Evolutionary conservation across 306 rosid species (phyloP).

Genomic region (Glycine latifolia): DNA sequence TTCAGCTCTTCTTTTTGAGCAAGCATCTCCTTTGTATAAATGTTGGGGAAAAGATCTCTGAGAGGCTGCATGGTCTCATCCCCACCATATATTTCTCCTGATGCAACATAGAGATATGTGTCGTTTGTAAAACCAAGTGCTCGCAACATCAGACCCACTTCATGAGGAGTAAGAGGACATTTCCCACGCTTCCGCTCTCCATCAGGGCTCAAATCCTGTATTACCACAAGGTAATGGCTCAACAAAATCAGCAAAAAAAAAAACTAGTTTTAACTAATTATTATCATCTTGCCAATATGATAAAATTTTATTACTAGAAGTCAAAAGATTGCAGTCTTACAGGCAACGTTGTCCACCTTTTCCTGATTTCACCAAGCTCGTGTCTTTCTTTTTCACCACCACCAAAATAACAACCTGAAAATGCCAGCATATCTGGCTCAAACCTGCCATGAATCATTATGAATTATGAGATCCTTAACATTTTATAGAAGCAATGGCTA

Average conservation of each 20-base stretch:
- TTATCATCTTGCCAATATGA: conserved; percentile 29
- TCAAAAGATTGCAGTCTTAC: conserved; percentile 65
- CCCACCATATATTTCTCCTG: conserved; percentile 99
- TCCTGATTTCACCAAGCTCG: conserved; percentile 94
- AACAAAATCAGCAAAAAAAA: conserved; percentile 31
- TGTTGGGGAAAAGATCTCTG: conserved; percentile 89
- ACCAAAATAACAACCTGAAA: conserved; percentile 98
- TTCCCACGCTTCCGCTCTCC: conserved; percentile 96
- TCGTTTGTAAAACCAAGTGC: conserved; percentile 96
- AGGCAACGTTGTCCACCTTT: conserved; percentile 96
- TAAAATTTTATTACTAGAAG: conserved; percentile 25
- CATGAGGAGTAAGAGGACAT: conserved; percentile 96
- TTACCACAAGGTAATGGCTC: conserved; percentile 35
- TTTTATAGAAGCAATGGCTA: background rate
- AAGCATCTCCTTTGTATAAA: conserved; percentile 96
- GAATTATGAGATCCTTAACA: conserved; percentile 48
- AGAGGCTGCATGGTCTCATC: conserved; percentile 94
- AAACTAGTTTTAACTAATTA: conserved; percentile 15
- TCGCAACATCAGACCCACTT: conserved; percentile 93
- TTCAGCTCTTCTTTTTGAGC: conserved; percentile 74
- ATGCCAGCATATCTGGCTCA: conserved; percentile 99
- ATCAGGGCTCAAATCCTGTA: conserved; percentile 86
- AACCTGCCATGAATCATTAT: conserved; percentile 70
- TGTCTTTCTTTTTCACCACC: conserved; percentile 95
- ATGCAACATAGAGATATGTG: conserved; percentile 90